These are phyloP conservation scores for Saccharum officinarum DNA, from an alignment of 176 grass and related monocot species.

Conservation along the genomic window DNA sequence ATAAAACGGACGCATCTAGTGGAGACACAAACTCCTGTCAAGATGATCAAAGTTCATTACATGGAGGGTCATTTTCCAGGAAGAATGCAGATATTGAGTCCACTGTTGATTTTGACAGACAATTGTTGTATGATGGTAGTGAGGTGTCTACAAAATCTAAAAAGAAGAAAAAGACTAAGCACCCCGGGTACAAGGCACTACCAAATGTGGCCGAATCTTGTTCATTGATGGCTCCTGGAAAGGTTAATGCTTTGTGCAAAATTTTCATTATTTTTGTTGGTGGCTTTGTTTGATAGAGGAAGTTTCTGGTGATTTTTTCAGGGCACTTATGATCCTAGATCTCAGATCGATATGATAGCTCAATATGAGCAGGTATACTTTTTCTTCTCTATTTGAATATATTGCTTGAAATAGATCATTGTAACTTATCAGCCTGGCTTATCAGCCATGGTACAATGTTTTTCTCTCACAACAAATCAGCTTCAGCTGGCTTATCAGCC, in stretches of 20 bases:
- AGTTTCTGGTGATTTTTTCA: conserved; percentile 61
- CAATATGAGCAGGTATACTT: conserved; percentile 76
- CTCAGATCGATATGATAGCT: conserved; percentile 53
- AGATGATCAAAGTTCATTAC: conserved; percentile 81
- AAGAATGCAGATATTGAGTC: conserved; percentile 87
- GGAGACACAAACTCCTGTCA: conserved; percentile 93
- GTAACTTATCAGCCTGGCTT: background rate
- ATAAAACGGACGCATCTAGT: conserved; percentile 96
- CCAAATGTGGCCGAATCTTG: conserved; percentile 53
- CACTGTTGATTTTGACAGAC: conserved; percentile 70
- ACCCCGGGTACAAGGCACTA: conserved; percentile 52
- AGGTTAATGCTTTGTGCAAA: conserved; percentile 52
- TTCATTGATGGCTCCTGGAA: conserved; percentile 63
- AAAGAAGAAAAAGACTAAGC: conserved; percentile 94
- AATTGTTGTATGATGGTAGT: conserved; percentile 58
- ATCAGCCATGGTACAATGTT: too few relatives aligned
- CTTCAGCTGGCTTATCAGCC: too few relatives aligned
- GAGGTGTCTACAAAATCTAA: conserved; percentile 81
- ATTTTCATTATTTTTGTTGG: conserved; percentile 20
- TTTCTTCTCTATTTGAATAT: conserved; percentile 34
- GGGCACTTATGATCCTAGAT: conserved; percentile 61
- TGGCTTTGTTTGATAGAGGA: conserved; percentile 38
- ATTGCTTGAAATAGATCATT: background rate
- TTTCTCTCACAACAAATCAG: too few relatives aligned
- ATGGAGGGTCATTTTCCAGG: conserved; percentile 63